These are phyloP conservation scores for Meripilus lineatus DNA, from an alignment of 1,284 basidiomycete species.

Conservation along the genomic window DNA sequence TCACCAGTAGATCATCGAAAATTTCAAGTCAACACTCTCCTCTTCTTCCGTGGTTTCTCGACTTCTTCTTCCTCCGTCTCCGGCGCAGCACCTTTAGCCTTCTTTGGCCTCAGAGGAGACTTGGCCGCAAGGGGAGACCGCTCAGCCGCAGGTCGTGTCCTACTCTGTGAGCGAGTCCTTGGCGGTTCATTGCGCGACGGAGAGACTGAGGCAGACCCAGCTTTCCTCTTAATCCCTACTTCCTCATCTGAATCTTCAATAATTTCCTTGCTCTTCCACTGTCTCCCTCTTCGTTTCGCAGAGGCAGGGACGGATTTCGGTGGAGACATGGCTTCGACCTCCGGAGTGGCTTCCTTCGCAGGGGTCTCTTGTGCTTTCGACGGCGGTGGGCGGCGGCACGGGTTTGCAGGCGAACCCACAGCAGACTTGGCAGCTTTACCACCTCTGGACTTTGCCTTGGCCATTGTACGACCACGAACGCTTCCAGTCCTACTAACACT, in stretches of 20 bases:
- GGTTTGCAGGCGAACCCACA: constrained; percentile 10
- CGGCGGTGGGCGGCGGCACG: constrained; percentile 16
- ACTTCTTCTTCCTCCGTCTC: constrained; percentile 13
- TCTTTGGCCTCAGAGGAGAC: background rate
- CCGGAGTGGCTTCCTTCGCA: constrained; percentile 13
- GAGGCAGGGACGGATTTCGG: constrained; percentile 13
- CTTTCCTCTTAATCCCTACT: background rate
- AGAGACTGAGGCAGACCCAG: background rate
- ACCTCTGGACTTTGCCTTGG: constrained; percentile 10
- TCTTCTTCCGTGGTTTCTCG: constrained; percentile 11
- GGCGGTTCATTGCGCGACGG: background rate
- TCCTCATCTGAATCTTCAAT: background rate
- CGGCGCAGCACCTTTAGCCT: background rate
- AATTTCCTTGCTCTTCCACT: background rate
- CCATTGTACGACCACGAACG: constrained; percentile 16
- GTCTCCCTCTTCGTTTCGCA: background rate
- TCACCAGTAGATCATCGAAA: no score
- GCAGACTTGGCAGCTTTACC: constrained; percentile 2
- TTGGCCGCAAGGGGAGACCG: no score
- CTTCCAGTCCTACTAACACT: constrained; percentile 10
- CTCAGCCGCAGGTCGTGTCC: background rate
- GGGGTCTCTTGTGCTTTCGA: constrained; percentile 11
- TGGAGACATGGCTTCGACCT: constrained; percentile 13
- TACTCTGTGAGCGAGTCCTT: constrained; percentile 5
- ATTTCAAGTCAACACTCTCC: no score